Evolutionary conservation across 2,329 filamentous ascomycete species (phyloP).

Genomic region (Chrysoporthe deuterocubensis): DNA sequence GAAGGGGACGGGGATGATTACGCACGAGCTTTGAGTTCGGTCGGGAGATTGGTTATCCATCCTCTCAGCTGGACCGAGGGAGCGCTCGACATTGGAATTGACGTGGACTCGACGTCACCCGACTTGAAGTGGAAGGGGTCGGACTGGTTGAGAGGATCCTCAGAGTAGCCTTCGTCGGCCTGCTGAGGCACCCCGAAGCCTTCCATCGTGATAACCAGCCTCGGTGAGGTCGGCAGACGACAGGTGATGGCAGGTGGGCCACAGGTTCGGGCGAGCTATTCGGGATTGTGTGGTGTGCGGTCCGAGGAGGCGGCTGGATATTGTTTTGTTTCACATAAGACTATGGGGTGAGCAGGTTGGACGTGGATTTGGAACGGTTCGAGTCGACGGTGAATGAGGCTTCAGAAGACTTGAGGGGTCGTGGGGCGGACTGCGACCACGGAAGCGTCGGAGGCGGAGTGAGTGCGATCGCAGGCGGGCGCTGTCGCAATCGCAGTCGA

Average conservation of each 20-base stretch:
- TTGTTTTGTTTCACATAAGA: not conserved
- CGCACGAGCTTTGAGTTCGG: slow-evolving; percentile 55
- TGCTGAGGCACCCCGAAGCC: slow-evolving; percentile 44
- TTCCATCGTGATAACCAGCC: slow-evolving; percentile 22
- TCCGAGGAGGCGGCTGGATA: not conserved
- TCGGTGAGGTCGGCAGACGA: slow-evolving; percentile 33
- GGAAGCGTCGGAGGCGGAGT: not conserved
- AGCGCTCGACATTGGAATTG: slow-evolving; percentile 17
- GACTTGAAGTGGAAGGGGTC: slow-evolving; percentile 39
- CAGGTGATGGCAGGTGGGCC: slow-evolving; percentile 9
- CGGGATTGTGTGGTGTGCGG: not conserved
- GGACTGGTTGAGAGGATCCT: slow-evolving; percentile 64
- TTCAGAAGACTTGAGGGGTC: not conserved
- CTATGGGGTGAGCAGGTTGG: not conserved
- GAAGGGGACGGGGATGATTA: slow-evolving; percentile 21
- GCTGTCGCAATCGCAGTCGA: not conserved
- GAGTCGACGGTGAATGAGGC: not conserved
- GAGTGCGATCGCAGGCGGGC: not conserved
- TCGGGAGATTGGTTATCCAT: slow-evolving; percentile 55
- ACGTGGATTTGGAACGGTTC: not conserved
- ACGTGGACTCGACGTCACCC: slow-evolving; percentile 28
- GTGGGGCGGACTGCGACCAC: not conserved
- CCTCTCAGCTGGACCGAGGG: slow-evolving; percentile 24
- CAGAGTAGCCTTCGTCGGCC: slow-evolving; percentile 86
- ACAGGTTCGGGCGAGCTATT: not conserved